Percentiles rank a stretch among this genome's conserved stretches.
Evolutionary conservation across 1,139 yeast species (phyloP).

Genomic region (Diutina rugosa): DNA sequence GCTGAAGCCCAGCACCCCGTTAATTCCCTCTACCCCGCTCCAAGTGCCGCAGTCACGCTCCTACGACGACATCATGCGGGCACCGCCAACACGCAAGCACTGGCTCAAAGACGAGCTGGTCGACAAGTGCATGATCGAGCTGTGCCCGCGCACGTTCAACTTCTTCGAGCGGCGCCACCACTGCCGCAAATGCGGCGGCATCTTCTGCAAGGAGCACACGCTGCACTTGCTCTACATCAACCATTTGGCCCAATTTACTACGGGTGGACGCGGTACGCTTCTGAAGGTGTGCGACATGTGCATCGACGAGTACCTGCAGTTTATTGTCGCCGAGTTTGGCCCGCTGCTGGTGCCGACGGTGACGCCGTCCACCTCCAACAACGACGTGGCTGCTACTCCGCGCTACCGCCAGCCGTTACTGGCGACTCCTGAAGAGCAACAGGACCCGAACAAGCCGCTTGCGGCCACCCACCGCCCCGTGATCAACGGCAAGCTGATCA

Average conservation of each 20-base stretch:
- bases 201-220: conserved; percentile 66
- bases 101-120: conserved; percentile 70
- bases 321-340: conserved; percentile 31
- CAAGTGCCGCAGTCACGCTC: background rate
- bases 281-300: conserved; percentile 75
- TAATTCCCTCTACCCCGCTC: background rate
- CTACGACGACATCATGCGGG: conserved; percentile 12
- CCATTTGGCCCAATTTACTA: conserved; percentile 55
- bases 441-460: conserved; percentile 2
- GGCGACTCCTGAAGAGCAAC: conserved; percentile 6
- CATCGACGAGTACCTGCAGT: conserved; percentile 52
- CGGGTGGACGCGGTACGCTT: conserved; percentile 63
- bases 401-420: background rate
- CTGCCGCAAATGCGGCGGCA: conserved; percentile 88
- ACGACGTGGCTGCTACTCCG: background rate
- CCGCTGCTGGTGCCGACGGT: background rate
- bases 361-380: background rate
- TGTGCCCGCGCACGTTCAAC: conserved; percentile 52
- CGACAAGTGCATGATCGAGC: conserved; percentile 40
- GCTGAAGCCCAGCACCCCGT: background rate
- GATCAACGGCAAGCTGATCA: background rate
- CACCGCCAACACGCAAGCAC: conserved; percentile 52
- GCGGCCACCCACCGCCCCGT: conserved; percentile 1
- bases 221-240: conserved; percentile 49
- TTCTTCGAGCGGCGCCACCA: conserved; percentile 85